Base-by-base conservation (phyloP, 257 asterid species). In the Datura wrightii region DNA sequence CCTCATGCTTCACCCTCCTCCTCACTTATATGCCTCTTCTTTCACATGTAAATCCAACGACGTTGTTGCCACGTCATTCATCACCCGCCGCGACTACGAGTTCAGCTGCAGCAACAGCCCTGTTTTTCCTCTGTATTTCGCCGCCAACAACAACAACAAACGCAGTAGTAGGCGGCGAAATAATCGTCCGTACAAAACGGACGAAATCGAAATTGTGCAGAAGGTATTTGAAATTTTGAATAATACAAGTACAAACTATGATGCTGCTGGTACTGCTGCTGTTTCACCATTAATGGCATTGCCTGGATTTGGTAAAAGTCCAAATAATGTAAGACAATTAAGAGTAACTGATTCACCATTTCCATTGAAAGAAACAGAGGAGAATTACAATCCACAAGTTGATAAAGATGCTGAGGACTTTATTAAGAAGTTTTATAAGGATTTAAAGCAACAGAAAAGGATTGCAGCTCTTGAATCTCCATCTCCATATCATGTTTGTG, bases 331-430 rank as follows among this genome's bases (percentile, higher is more conserved):
- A 56, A 86, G 93, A 84, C 90, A 90, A 81, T 81, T 90, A 18
- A 66, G 91, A 46, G 88, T 89, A 2, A 89, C 90, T 15, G 93
- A 90, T 82, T 90, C 93, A 44, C 93, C 93, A 2, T 90, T 84
- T 54, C 86, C 91, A 10, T 1, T 90, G 15, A 90, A 85, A 85
- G 91, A 90, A 9, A 44, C 41, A 0, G 91, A 83, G 44, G 91
- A 89, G 53, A 79, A 84, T 24, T 10, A 15, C 3, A 58, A 42
- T 46, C 80, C 86, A 14, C 90, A 90, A 56, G 92, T 90, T 72
- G 91, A 90, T 55, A 79, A 80, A 48, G 93, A 88, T 52, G 91
- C 91, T 16, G 94, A 92, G 19, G 93, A 88, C 84, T 92, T 92
- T 3, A 89, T 92, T 19, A 74, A 67, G 0, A 92, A 90, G 72